Conservation (phyloP, 75 land plant species). For the Pinus albicaulis region DNA sequence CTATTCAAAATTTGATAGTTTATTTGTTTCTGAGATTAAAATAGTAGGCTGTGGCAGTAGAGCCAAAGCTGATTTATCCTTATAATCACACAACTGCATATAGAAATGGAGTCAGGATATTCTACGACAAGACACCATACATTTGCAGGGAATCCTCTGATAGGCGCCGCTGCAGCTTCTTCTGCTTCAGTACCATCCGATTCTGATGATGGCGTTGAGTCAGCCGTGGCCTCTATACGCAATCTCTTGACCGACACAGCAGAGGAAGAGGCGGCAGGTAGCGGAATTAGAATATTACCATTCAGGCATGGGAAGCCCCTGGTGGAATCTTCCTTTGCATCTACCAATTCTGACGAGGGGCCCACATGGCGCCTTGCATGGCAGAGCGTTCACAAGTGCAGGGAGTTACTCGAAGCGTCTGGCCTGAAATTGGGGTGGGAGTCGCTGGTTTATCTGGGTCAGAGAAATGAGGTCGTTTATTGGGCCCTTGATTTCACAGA, state of each 20-base stretch:
- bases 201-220: constrained; percentile 12
- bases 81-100: too few species aligned
- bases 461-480: constrained; percentile 38
- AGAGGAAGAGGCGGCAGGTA: constrained; percentile 4
- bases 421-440: constrained; percentile 33
- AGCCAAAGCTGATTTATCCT: too few species aligned
- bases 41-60: too few species aligned
- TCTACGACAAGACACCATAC: constrained; percentile 29
- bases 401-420: constrained; percentile 17
- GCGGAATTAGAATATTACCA: constrained; percentile 47
- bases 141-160: constrained; percentile 83
- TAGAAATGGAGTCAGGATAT: too few species aligned
- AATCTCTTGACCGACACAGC: constrained; percentile 17
- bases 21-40: too few species aligned
- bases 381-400: constrained; percentile 37
- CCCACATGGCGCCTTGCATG: constrained; percentile 76
- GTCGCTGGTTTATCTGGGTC: constrained; percentile 71
- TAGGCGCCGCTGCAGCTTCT: constrained; percentile 25
- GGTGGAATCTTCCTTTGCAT: constrained; percentile 18
- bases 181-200: not conserved
- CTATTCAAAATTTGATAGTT: too few species aligned
- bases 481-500: constrained; percentile 68
- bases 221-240: constrained; percentile 35
- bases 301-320: constrained; percentile 76
- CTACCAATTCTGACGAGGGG: not conserved